These are phyloP conservation scores for Alternaria hordeiaustralica DNA, from an alignment of 2,329 filamentous ascomycete genomes.

Conservation along the genomic window DNA sequence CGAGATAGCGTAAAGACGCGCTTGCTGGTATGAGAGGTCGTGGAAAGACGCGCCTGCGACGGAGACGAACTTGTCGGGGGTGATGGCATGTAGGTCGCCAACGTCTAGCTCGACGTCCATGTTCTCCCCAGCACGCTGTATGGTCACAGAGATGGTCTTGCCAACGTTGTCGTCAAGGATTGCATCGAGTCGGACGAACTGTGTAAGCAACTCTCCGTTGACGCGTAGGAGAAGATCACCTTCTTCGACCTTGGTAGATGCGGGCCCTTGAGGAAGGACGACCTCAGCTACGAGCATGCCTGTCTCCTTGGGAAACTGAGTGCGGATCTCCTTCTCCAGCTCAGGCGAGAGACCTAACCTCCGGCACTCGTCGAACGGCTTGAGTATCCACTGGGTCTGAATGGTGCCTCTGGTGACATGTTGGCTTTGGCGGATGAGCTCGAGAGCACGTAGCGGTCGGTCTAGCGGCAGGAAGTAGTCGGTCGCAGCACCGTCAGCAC, in stretches of 20 bases:
- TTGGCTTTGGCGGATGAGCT: slow-evolving; percentile 79
- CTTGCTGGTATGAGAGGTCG: slow-evolving; percentile 95
- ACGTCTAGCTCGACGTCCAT: slow-evolving; percentile 84
- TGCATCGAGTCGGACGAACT: slow-evolving; percentile 89
- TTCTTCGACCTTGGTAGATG: slow-evolving; percentile 85
- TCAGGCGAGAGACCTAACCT: slow-evolving; percentile 82
- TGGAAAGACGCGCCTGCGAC: slow-evolving; percentile 96
- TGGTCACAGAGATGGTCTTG: slow-evolving; percentile 75
- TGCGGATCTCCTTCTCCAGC: slow-evolving; percentile 85
- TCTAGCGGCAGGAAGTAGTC: slow-evolving; percentile 97
- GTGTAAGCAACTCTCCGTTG: slow-evolving; percentile 89
- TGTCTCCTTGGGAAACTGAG: slow-evolving; percentile 87
- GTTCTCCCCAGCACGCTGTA: slow-evolving; percentile 89
- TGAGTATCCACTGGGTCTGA: slow-evolving; percentile 95
- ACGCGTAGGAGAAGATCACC: slow-evolving; percentile 93
- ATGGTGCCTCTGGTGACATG: slow-evolving; percentile 92
- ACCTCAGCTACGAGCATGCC: slow-evolving; percentile 98
- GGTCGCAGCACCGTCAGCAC: slow-evolving; percentile 92
- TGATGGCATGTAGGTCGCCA: slow-evolving; percentile 90
- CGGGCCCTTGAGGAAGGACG: slow-evolving; percentile 88
- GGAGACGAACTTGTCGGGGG: slow-evolving; percentile 92
- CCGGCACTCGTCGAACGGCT: slow-evolving; percentile 96
- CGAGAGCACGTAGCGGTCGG: slow-evolving; percentile 82
- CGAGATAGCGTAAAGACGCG: slow-evolving; percentile 91
- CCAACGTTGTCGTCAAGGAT: slow-evolving; percentile 89